These are phyloP conservation scores for Neurospora crassa DNA, from an alignment of 2,329 filamentous ascomycete genomes.

Conservation along the genomic window DNA sequence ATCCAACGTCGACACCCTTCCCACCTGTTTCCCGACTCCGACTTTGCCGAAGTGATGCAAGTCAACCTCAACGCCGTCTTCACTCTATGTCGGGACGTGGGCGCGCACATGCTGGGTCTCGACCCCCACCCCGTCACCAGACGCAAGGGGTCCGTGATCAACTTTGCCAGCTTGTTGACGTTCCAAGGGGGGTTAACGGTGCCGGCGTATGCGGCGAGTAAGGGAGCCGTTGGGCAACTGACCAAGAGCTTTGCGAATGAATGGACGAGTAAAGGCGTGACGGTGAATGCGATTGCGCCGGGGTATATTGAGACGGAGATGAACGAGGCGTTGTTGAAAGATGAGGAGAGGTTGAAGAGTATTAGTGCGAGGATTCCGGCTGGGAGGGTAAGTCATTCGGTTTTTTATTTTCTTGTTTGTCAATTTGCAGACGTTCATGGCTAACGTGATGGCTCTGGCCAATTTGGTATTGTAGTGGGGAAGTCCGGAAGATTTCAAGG, in stretches of 20 bases:
- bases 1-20: conserved; percentile 73
- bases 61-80: conserved; percentile 82
- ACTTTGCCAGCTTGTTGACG: conserved; percentile 69
- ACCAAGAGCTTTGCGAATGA: conserved; percentile 82
- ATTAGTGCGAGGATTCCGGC: conserved; percentile 77
- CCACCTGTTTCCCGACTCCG: conserved; percentile 63
- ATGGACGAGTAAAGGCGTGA: conserved; percentile 64
- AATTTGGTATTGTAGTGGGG: conserved; percentile 47
- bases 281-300: conserved; percentile 80
- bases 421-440: neutral
- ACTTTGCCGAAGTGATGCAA: conserved; percentile 71
- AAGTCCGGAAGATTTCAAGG: conserved; percentile 78
- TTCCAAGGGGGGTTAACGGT: conserved; percentile 86
- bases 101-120: conserved; percentile 65
- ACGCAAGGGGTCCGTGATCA: conserved; percentile 66
- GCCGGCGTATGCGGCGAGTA: conserved; percentile 77
- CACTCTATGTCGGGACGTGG: conserved; percentile 65
- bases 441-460: neutral
- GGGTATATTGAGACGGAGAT: conserved; percentile 93
- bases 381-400: conserved; percentile 36
- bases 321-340: conserved; percentile 73
- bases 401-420: neutral
- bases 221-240: conserved; percentile 75
- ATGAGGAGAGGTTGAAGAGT: conserved; percentile 57
- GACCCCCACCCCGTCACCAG: conserved; percentile 35